Conservation (phyloP, 1,139 yeast species). For the Pichia sp. region DNA sequence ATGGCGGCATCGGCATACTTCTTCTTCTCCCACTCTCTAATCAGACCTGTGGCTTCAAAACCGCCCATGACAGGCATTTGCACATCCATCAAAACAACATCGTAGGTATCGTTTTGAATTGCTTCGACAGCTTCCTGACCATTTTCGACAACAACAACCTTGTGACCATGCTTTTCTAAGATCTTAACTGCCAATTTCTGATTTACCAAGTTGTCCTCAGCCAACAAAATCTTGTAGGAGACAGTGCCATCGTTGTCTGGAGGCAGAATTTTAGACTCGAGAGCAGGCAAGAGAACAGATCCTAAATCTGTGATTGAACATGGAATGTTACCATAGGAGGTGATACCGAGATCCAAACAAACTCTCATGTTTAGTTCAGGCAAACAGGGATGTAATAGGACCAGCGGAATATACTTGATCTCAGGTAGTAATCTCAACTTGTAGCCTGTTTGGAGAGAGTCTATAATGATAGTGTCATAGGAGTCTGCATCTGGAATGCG, state of each 20-base stretch:
- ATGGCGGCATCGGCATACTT: slow-evolving; percentile 66
- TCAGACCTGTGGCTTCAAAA: slow-evolving; percentile 81
- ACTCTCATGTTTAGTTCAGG: slow-evolving; percentile 77
- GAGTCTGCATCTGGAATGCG: slow-evolving; percentile 51
- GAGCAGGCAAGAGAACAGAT: slow-evolving; percentile 76
- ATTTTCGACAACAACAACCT: slow-evolving; percentile 78
- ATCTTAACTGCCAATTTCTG: slow-evolving; percentile 83
- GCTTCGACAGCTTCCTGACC: slow-evolving; percentile 82
- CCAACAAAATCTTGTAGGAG: slow-evolving; percentile 69
- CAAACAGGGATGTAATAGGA: slow-evolving; percentile 68
- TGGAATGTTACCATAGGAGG: slow-evolving; percentile 85
- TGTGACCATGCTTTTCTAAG: slow-evolving; percentile 77
- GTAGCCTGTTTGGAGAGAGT: slow-evolving; percentile 70
- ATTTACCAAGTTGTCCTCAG: slow-evolving; percentile 84
- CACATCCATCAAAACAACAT: slow-evolving; percentile 86
- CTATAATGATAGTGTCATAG: slow-evolving; percentile 79
- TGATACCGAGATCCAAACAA: slow-evolving; percentile 80
- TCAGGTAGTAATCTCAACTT: slow-evolving; percentile 64
- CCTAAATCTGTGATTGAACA: slow-evolving; percentile 79
- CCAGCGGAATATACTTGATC: slow-evolving; percentile 78
- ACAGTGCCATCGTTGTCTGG: slow-evolving; percentile 75
- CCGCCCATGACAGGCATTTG: slow-evolving; percentile 97
- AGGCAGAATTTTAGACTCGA: slow-evolving; percentile 78
- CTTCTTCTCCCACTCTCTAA: slow-evolving; percentile 83
- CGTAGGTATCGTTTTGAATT: slow-evolving; percentile 61